Evolutionary conservation across 2,329 filamentous ascomycete species (phyloP), one percentile per base, ranked within the genome.

Genomic region (Penicillium sp.): DNA sequence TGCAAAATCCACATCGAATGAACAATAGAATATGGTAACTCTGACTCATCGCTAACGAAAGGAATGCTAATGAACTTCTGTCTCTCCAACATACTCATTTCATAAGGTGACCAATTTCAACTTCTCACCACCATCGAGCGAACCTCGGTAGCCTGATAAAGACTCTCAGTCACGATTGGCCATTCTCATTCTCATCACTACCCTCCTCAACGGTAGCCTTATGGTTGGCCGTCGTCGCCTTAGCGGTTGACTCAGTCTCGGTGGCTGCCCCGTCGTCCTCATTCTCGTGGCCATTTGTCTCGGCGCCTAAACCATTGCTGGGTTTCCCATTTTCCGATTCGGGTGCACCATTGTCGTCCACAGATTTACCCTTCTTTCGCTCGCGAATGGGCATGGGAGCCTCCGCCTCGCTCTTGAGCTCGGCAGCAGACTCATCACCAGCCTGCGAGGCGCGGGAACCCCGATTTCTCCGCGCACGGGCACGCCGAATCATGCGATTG

Each of bases 401-500:
- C n/a, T 66, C 69, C 2, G 57, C 56, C 37, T 70, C 70, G 40
- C 65, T 66, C 58, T 63, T 66, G 24, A 62, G n/a, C n/a, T 71
- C 70, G 6, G 59, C 58, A 1, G 60, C 65, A 2, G 68, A 69
- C n/a, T 72, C 68, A 2, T 72, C 68, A 4, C 59, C 62, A 13
- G 50, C 57, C 55, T 56, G 60, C 1, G 65, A 66, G 18, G 56
- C 39, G 10, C 50, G 53, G 1, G 64, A 60, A 16, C 61, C 57
- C 27, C 50, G 50, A 19, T 55, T 56, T 37, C 16, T 62, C 36
- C 62, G 62, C 41, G 43, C 62, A 16, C 56, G 62, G 13, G 64
- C 69, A 31, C 70, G 62, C 2, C 66, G 64, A 43, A 74, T 73
- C 56, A 76, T 59, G 27, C 67, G 63, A 46, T 75, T 73, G 50